phyloP scores from a whole-genome alignment of 306 rosid species.

The apple (Malus domestica) region DNA sequence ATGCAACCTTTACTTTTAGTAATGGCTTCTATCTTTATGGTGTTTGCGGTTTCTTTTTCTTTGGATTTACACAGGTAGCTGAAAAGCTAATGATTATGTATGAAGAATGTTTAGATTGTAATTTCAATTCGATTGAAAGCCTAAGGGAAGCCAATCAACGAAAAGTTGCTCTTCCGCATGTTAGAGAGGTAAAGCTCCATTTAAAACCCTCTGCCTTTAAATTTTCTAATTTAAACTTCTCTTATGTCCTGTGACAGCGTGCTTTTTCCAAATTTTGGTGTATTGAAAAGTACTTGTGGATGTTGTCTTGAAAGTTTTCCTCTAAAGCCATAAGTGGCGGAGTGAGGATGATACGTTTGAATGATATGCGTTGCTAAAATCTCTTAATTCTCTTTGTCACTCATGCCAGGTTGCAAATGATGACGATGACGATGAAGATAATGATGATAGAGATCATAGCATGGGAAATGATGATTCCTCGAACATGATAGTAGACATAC shows the following conservation, averaged over 20 bases:
- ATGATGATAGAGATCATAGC: slow-evolving; percentile 1
- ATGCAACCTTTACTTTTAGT: not conserved
- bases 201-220: not conserved
- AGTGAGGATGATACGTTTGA: not conserved
- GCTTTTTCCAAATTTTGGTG: no score
- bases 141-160: slow-evolving; percentile 38
- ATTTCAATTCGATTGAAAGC: slow-evolving; percentile 38
- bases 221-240: not conserved
- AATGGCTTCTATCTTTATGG: not conserved
- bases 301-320: no score
- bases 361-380: not conserved
- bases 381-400: not conserved
- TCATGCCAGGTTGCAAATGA: slow-evolving; percentile 23
- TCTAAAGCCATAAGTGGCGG: not conserved
- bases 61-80: slow-evolving; percentile 40
- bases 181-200: slow-evolving; percentile 35
- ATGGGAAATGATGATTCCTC: slow-evolving; percentile 14
- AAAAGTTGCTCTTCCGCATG: slow-evolving; percentile 32
- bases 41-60: not conserved
- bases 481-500: slow-evolving; percentile 27
- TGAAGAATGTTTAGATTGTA: slow-evolving; percentile 53
- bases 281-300: not conserved
- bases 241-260: not conserved
- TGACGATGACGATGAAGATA: not conserved
- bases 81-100: slow-evolving; percentile 47